These are phyloP conservation scores for Botrytis galanthina DNA, from an alignment of 2,329 filamentous ascomycete genomes.

Conservation along the genomic window DNA sequence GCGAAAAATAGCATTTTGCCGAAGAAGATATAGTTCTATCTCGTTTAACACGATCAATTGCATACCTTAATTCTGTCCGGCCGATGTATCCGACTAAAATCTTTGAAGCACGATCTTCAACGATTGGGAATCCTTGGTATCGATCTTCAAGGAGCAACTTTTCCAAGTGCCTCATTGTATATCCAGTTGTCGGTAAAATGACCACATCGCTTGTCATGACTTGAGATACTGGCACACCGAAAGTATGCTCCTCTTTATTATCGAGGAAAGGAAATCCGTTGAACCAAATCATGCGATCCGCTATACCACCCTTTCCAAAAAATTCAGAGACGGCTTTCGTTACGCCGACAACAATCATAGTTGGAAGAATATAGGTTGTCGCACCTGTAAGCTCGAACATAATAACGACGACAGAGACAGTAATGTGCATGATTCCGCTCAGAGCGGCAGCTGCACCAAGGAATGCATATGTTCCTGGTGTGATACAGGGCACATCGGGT, in stretches of 20 bases:
- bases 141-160: conserved; percentile 71
- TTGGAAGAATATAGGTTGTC: conserved; percentile 92
- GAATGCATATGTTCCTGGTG: conserved; percentile 94
- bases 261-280: conserved; percentile 96
- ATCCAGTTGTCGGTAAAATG: conserved; percentile 69
- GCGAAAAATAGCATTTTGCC: conserved; percentile 69
- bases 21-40: conserved; percentile 63
- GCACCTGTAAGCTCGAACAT: conserved; percentile 99
- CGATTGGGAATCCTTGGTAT: conserved; percentile 91
- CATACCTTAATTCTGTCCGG: conserved; percentile 86
- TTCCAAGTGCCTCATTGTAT: conserved; percentile 76
- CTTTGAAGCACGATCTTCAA: conserved; percentile 69
- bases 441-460: conserved; percentile 87
- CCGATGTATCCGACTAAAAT: conserved; percentile 89
- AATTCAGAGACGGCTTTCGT: conserved; percentile 90
- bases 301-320: conserved; percentile 94
- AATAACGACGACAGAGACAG: conserved; percentile 94
- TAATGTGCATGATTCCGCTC: conserved; percentile 97
- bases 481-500: conserved; percentile 93
- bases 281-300: conserved; percentile 98
- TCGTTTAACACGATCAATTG: conserved; percentile 74
- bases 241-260: conserved; percentile 95
- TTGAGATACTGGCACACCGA: conserved; percentile 87
- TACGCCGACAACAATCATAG: conserved; percentile 97
- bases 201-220: conserved; percentile 81